Evolutionary conservation across 495 filamentous ascomycete genomes (phyloP).

Genomic region (Hypoxylon cercidicola): DNA sequence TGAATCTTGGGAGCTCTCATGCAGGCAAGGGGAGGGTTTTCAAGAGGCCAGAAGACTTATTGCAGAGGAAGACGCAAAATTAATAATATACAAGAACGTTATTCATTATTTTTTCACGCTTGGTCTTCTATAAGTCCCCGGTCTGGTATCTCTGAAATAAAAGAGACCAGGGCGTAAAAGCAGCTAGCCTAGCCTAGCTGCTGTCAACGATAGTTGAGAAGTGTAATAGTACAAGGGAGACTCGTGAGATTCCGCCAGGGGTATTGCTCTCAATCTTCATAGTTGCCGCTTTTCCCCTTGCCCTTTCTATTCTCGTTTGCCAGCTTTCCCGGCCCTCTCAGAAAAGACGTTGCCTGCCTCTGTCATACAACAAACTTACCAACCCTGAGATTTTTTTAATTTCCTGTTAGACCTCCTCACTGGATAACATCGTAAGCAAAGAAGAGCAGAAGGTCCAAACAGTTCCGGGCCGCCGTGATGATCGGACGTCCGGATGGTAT

Average conservation of each 20-base stretch:
- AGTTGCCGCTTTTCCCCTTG: slow-evolving; percentile 5
- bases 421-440: too few relatives aligned
- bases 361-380: slow-evolving; percentile 6
- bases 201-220: slow-evolving; percentile 51
- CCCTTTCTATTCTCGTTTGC: neutral
- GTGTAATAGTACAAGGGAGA: slow-evolving; percentile 46
- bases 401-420: neutral
- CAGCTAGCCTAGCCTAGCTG: slow-evolving; percentile 19
- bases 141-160: slow-evolving; percentile 17
- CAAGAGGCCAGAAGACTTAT: neutral
- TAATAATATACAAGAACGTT: slow-evolving; percentile 37
- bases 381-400: slow-evolving; percentile 15
- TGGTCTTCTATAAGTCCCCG: slow-evolving; percentile 19
- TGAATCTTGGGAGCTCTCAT: neutral
- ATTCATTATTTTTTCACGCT: slow-evolving; percentile 31
- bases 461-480: neutral
- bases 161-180: slow-evolving; percentile 24
- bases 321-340: neutral
- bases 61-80: neutral
- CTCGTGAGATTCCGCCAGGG: slow-evolving; percentile 29
- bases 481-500: slow-evolving; percentile 6
- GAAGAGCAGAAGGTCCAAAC: neutral
- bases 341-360: slow-evolving; percentile 1
- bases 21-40: neutral
- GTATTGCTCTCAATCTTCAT: slow-evolving; percentile 8